phyloP scores from a whole-genome alignment of 768 basidiomycete genomes.

The Tephrocybe sp. region DNA sequence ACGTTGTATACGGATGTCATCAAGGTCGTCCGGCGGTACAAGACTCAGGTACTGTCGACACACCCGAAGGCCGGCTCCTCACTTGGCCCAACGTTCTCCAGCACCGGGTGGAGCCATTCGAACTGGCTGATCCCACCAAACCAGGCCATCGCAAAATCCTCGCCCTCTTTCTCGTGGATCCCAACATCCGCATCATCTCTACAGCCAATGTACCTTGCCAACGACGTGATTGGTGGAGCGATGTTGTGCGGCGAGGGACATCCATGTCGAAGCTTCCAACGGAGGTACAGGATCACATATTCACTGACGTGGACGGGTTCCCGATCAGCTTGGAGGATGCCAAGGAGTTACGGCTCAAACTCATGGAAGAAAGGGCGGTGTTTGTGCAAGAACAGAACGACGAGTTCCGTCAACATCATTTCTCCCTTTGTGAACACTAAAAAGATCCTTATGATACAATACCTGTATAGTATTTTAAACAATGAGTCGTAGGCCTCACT shows the following conservation, averaged over 20 bases:
- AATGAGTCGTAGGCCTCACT: too few species aligned
- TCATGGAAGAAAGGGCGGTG: constrained; percentile 27
- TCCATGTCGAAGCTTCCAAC: constrained; percentile 20
- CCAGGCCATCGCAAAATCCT: constrained; percentile 16
- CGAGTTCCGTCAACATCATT: constrained; percentile 1
- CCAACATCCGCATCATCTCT: constrained; percentile 22
- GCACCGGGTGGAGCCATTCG: constrained; percentile 11
- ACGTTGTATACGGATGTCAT: constrained; percentile 16
- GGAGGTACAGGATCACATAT: constrained; percentile 20
- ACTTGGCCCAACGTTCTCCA: constrained; percentile 18
- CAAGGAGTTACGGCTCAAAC: constrained; percentile 18
- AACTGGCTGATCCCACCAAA: constrained; percentile 12
- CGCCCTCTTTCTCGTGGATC: constrained; percentile 20
- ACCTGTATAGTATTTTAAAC: too few species aligned
- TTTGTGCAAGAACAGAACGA: constrained; percentile 14
- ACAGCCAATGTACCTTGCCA: constrained; percentile 27
- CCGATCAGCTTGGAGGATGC: constrained; percentile 23
- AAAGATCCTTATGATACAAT: too few species aligned
- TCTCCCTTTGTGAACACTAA: constrained; percentile 22
- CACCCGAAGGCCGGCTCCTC: constrained; percentile 18
- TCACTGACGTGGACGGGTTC: constrained; percentile 18
- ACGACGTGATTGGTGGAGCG: constrained; percentile 22
- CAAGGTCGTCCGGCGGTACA: constrained; percentile 16
- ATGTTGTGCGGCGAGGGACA: constrained; percentile 10
- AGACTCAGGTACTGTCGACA: constrained; percentile 24